Percentiles rank a stretch among this genome's conserved stretches.
These are phyloP conservation scores for Cyclocybe aegerita DNA, from an alignment of 768 basidiomycete genomes.

Conservation along the genomic window DNA sequence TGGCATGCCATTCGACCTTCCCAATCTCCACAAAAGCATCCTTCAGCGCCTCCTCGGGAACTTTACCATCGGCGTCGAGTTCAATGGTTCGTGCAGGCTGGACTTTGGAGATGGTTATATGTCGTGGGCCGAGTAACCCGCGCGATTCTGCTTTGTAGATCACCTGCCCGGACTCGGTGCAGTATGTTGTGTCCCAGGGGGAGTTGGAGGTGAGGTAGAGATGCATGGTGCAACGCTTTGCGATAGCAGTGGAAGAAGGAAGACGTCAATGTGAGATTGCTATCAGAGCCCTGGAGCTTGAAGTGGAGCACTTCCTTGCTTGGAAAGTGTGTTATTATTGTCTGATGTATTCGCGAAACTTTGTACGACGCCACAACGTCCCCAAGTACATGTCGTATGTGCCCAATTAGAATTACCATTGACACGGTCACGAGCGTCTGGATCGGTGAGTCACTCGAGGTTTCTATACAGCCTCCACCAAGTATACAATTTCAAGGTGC, in stretches of 20 bases:
- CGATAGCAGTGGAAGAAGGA: neutral
- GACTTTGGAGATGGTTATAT: constrained; percentile 13
- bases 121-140: neutral
- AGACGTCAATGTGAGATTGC: too few species aligned
- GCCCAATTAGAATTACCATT: too few species aligned
- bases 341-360: too few species aligned
- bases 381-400: too few species aligned
- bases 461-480: too few species aligned
- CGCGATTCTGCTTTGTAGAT: constrained; percentile 20
- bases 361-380: too few species aligned
- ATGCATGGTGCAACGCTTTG: constrained; percentile 10
- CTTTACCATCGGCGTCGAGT: neutral
- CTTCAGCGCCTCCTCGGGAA: neutral
- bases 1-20: constrained; percentile 13
- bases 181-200: constrained; percentile 19
- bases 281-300: too few species aligned
- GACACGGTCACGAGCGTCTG: too few species aligned
- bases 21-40: constrained; percentile 9
- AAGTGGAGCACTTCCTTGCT: too few species aligned
- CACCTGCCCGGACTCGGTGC: constrained; percentile 16
- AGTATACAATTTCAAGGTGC: too few species aligned
- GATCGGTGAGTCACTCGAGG: too few species aligned
- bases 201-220: constrained; percentile 19
- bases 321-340: too few species aligned
- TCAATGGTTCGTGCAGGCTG: neutral